Evolutionary conservation across 1,284 basidiomycete species (phyloP), one percentile per base, ranked within the genome.

Genomic region (Cryptococcus sp.): DNA sequence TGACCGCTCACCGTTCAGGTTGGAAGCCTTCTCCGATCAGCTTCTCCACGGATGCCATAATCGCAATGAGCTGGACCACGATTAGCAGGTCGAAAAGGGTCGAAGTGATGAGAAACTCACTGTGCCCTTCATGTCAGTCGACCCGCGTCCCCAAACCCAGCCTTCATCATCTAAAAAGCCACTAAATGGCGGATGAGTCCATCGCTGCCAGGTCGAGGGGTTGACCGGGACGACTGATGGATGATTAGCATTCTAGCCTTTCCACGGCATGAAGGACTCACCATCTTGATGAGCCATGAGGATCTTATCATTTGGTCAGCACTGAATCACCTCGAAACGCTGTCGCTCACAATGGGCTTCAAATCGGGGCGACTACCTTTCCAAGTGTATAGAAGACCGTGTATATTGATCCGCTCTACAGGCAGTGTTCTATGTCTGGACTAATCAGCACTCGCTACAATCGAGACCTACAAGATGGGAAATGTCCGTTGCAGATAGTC

Each of bases 381-480:
- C 83, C 85, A 86, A 1, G 81, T 81, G 64, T 83, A 87, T 0
- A 89, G 78, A 10, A 88, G 71, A 0, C 85, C 87, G 55, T 85
- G 84, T 0, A 83, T 82, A 67, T 87, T 87, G 62, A 89, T 82
- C 61, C 82, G 82, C 2, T 81, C 82, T 46, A 85, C 29, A 34
- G 29, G 29, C 29, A 34, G 8, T 34, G 29, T 34, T 34, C 13
- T 4, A 13, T 34, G 29, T 34, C 29, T 10, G 29, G 29, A 34
- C 8, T 2, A 10, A 34, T 34, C 8, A 34, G 29, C 29, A 13
- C 29, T 10, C 29, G 8, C 13, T 34, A 13, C 8, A 10, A 10
- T 10, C 13, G 8, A 34, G 2, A 34, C 29, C 29, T 34, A 65
- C 67, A 73, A 61, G 4, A 63, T 22, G 0, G 75, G 75, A 49